Percentiles rank a stretch among this genome's conserved stretches.
These are phyloP conservation scores for Acacia melanoxylon DNA, from an alignment of 306 rosid species.

Conservation along the genomic window DNA sequence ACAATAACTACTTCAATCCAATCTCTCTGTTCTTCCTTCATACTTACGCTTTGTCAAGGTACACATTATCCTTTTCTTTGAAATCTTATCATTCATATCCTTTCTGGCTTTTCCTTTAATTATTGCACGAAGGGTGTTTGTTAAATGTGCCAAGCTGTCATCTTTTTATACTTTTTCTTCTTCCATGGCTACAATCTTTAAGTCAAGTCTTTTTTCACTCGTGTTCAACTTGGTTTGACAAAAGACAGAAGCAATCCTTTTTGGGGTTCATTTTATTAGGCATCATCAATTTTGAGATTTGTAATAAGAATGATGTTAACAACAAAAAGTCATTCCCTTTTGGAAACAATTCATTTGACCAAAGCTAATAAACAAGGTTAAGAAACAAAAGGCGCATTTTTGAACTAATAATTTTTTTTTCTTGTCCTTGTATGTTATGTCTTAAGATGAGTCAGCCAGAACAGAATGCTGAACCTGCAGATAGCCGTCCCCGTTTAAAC, in stretches of 20 bases:
- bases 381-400: neutral
- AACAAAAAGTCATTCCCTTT: neutral
- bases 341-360: neutral
- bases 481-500: slow-evolving; percentile 61
- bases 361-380: neutral
- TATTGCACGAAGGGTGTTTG: neutral
- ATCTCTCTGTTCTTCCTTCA: slow-evolving; percentile 9
- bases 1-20: neutral
- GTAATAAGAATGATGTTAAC: neutral
- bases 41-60: slow-evolving; percentile 36
- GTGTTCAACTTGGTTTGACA: neutral
- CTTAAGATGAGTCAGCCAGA: slow-evolving; percentile 52
- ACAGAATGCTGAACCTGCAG: slow-evolving; percentile 5
- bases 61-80: slow-evolving; percentile 16
- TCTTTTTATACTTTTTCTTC: neutral
- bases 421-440: neutral
- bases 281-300: neutral
- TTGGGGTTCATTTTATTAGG: neutral
- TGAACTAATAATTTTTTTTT: neutral
- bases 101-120: slow-evolving; percentile 2
- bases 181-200: neutral
- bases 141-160: slow-evolving; percentile 22
- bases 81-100: neutral
- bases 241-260: neutral
- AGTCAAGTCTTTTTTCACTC: neutral